A percentile compares a stretch with the other conserved stretches of the same genome.
Evolutionary conservation across 345 rosid species (phyloP).

Genomic region (Excoecaria agallocha): DNA sequence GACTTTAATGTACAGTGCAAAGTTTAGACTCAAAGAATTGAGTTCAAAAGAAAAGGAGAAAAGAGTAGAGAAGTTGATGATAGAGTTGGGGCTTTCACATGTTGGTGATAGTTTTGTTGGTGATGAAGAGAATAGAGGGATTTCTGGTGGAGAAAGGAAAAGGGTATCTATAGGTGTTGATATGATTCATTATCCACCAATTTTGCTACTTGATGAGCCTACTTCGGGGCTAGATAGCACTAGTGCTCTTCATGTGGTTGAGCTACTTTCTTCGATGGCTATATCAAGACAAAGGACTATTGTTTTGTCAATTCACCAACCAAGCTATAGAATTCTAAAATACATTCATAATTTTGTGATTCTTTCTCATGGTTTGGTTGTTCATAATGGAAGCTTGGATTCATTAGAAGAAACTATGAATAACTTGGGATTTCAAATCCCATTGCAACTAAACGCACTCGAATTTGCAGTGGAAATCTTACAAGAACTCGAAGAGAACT

Average conservation of each 20-base stretch:
- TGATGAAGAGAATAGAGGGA: constrained; percentile 29
- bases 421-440: constrained; percentile 61
- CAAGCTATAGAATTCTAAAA: constrained; percentile 24
- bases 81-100: constrained; percentile 62
- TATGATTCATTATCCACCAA: constrained; percentile 28
- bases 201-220: constrained; percentile 32
- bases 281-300: constrained; percentile 21
- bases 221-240: constrained; percentile 31
- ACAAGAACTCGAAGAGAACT: constrained; percentile 34
- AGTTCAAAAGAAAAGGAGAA: constrained; percentile 50
- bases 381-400: constrained; percentile 49
- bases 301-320: constrained; percentile 30
- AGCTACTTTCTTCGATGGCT: constrained; percentile 29
- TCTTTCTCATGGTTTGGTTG: constrained; percentile 29
- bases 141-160: constrained; percentile 35
- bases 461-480: constrained; percentile 89
- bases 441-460: constrained; percentile 60
- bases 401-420: constrained; percentile 58
- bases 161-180: constrained; percentile 34
- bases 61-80: constrained; percentile 62
- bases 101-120: constrained; percentile 31
- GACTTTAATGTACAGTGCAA: constrained; percentile 72
- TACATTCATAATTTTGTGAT: constrained; percentile 24
- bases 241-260: constrained; percentile 28
- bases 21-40: constrained; percentile 59